phyloP scores from a whole-genome alignment of 345 rosid genomes.

The Eucalyptus rudis region DNA sequence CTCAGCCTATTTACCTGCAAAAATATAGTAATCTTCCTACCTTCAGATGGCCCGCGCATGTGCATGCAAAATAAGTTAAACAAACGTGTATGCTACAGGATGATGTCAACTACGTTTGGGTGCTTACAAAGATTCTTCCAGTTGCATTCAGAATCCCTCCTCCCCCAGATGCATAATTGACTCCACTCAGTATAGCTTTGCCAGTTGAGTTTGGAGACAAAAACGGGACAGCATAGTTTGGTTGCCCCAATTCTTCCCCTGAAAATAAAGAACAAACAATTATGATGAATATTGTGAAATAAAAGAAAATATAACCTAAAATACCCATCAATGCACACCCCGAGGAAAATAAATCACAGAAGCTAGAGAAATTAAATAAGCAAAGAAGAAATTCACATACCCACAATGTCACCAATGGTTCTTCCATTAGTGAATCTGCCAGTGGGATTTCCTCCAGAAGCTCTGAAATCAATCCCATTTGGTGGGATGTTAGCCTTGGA shows the following conservation, averaged over 20 bases:
- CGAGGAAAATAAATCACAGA: neutral
- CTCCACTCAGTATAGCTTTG: constrained; percentile 54
- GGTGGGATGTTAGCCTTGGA: constrained; percentile 74
- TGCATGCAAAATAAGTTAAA: neutral
- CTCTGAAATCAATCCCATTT: constrained; percentile 76
- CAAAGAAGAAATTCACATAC: constrained; percentile 7
- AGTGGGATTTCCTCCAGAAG: constrained; percentile 71
- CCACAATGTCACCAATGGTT: constrained; percentile 79
- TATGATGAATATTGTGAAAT: neutral
- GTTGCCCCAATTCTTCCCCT: constrained; percentile 79
- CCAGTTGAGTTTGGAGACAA: constrained; percentile 74
- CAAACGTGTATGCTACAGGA: neutral
- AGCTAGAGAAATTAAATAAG: neutral
- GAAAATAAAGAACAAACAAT: neutral
- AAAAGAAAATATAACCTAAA: neutral
- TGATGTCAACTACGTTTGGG: neutral
- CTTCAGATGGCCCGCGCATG: neutral
- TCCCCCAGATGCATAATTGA: constrained; percentile 92
- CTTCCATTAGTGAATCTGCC: constrained; percentile 88
- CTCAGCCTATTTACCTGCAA: constrained; percentile 77
- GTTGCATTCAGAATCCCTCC: constrained; percentile 94
- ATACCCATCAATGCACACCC: neutral
- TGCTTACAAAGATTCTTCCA: constrained; percentile 71
- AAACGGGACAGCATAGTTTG: constrained; percentile 61
- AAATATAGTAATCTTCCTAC: neutral